These are phyloP conservation scores for Plectosphaerella sp. DNA, from an alignment of 2,329 filamentous ascomycete genomes.

Conservation along the genomic window DNA sequence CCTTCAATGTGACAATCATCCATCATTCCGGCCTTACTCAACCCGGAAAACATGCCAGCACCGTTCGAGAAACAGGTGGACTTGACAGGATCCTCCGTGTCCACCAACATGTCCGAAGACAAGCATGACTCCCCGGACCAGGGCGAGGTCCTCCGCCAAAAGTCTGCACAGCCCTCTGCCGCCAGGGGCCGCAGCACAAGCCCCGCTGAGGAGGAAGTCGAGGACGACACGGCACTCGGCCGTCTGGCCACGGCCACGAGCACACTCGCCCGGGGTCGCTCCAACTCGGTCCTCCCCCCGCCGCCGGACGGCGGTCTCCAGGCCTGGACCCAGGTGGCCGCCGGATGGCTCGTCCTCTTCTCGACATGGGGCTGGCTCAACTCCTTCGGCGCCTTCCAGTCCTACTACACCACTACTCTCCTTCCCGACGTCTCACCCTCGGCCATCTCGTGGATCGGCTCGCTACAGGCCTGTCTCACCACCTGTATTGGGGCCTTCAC, in stretches of 20 bases:
- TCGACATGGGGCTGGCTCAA: constrained; percentile 35
- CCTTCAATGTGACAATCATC: too few species aligned
- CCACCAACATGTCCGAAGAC: too few species aligned
- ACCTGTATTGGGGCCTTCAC: constrained; percentile 37
- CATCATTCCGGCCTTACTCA: too few species aligned
- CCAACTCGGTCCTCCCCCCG: constrained; percentile 1
- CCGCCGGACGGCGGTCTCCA: constrained; percentile 27
- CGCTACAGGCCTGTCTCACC: constrained; percentile 37
- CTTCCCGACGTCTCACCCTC: constrained; percentile 25
- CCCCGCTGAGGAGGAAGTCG: not conserved
- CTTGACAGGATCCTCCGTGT: too few species aligned
- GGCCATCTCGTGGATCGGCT: constrained; percentile 41
- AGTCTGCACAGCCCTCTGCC: too few species aligned
- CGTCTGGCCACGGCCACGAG: not conserved
- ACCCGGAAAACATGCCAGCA: too few species aligned
- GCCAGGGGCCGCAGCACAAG: not conserved
- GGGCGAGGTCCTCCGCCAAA: too few species aligned
- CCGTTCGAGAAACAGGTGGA: too few species aligned
- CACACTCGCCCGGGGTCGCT: not conserved
- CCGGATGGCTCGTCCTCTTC: constrained; percentile 30
- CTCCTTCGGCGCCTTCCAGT: constrained; percentile 39
- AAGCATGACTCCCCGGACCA: too few species aligned
- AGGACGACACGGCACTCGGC: not conserved
- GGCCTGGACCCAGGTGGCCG: constrained; percentile 34
- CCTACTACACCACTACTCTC: constrained; percentile 31